A percentile compares a stretch with the other conserved stretches of the same genome.
These are phyloP conservation scores for Macadamia integrifolia DNA, from an alignment of 164 flowering plant genomes.

Conservation along the genomic window DNA sequence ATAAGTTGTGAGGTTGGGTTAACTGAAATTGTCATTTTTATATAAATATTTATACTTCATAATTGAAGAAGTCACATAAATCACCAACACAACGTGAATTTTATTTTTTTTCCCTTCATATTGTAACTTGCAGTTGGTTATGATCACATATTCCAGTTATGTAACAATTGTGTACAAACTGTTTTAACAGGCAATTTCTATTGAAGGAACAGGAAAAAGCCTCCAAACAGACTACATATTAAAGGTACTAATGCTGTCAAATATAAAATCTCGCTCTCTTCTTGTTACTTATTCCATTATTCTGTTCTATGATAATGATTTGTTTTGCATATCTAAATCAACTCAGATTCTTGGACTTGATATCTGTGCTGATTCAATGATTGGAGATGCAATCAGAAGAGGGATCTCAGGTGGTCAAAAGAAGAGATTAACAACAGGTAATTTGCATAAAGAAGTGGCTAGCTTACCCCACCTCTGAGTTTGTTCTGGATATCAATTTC, in stretches of 20 bases:
- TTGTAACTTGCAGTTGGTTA: no score
- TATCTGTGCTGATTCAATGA: constrained; percentile 21
- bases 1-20: no score
- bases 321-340: no score
- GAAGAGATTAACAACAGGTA: constrained; percentile 28
- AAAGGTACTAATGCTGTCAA: constrained; percentile 11
- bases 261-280: neutral
- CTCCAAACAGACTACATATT: constrained; percentile 25
- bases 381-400: constrained; percentile 25
- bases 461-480: neutral
- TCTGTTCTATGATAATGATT: neutral
- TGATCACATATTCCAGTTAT: no score
- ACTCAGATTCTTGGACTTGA: constrained; percentile 28
- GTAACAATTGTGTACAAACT: no score
- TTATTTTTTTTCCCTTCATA: no score
- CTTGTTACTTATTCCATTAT: no score
- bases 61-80: no score
- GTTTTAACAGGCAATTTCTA: constrained; percentile 17
- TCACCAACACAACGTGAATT: neutral
- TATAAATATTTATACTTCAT: no score
- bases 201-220: constrained; percentile 14
- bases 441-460: neutral
- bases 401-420: constrained; percentile 33
- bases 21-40: no score
- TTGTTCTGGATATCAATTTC: neutral